phyloP scores from a whole-genome alignment of 2,329 filamentous ascomycete genomes.

The Cytospora schulzeri region DNA sequence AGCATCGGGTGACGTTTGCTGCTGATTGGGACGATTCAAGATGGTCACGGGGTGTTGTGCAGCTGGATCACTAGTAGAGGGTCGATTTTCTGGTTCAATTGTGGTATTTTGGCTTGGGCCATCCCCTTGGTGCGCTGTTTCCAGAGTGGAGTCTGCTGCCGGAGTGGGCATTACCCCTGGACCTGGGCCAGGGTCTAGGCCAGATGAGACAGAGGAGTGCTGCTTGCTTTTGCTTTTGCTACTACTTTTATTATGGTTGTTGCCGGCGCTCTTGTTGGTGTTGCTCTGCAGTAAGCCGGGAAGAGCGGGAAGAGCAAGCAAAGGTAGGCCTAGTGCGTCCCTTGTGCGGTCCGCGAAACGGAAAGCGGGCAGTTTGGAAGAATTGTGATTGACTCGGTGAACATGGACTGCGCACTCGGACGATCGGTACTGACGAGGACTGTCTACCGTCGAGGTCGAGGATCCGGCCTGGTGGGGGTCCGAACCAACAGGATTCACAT shows the following conservation, averaged over 20 bases:
- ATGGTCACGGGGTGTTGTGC: conserved; percentile 18
- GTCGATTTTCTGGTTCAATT: conserved; percentile 13
- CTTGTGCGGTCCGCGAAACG: conserved; percentile 49
- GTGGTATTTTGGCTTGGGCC: conserved; percentile 5
- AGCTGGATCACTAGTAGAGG: background rate
- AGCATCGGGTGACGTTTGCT: conserved; percentile 27
- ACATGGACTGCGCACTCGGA: conserved; percentile 37
- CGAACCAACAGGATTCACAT: conserved; percentile 3
- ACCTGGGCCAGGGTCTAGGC: background rate
- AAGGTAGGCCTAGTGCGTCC: conserved; percentile 29
- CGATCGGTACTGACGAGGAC: background rate
- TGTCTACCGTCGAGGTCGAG: background rate
- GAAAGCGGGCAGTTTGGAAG: conserved; percentile 58
- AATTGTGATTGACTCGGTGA: conserved; percentile 56
- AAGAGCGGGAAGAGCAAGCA: conserved; percentile 18
- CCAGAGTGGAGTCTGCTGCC: conserved; percentile 7
- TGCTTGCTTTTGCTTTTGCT: conserved; percentile 23
- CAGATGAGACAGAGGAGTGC: conserved; percentile 12
- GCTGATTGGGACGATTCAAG: conserved; percentile 1
- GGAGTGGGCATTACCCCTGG: background rate
- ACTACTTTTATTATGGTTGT: conserved; percentile 5
- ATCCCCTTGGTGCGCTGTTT: conserved; percentile 4
- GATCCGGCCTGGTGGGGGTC: background rate
- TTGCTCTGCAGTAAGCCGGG: conserved; percentile 28
- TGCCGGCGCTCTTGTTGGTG: conserved; percentile 29